Conservation (phyloP, 768 basidiomycete species). For the Chiua virens region DNA sequence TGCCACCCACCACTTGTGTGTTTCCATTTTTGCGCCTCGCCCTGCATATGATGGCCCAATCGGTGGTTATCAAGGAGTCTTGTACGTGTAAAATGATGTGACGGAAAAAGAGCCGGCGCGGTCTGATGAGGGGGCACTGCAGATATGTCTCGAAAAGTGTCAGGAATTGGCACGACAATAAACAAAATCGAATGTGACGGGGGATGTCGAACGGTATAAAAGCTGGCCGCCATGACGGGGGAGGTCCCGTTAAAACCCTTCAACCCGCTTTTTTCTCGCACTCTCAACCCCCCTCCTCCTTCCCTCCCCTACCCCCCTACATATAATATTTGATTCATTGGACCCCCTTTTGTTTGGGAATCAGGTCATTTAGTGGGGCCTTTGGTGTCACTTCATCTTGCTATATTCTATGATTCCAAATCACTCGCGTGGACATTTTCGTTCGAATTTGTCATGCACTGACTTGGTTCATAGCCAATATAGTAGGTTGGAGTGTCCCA, state of each 20-base stretch:
- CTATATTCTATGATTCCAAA: slow-evolving; percentile 43
- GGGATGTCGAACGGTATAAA: slow-evolving; percentile 17
- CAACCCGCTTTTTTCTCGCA: slow-evolving; percentile 21
- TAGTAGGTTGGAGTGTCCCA: slow-evolving; percentile 47
- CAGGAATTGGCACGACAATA: slow-evolving; percentile 1
- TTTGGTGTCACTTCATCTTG: slow-evolving; percentile 32
- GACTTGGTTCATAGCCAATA: slow-evolving; percentile 62
- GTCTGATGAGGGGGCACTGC: slow-evolving; percentile 2
- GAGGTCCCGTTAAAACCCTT: background rate
- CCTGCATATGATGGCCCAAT: slow-evolving; percentile 16
- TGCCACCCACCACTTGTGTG: background rate
- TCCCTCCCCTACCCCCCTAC: background rate
- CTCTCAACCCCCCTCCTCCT: slow-evolving; percentile 10
- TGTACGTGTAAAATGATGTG: slow-evolving; percentile 18
- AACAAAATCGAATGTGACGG: slow-evolving; percentile 3
- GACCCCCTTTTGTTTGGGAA: slow-evolving; percentile 5
- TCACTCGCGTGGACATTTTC: slow-evolving; percentile 30
- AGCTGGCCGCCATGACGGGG: slow-evolving; percentile 1
- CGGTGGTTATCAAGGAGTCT: slow-evolving; percentile 1
- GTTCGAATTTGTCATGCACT: slow-evolving; percentile 33
- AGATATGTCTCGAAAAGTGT: slow-evolving; percentile 11
- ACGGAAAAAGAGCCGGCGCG: slow-evolving; percentile 15
- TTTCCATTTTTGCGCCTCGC: slow-evolving; percentile 27
- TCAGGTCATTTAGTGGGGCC: slow-evolving; percentile 13
- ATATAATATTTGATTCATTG: background rate